Conservation (phyloP, 2,329 filamentous ascomycete genomes). For the Ambrosiella cleistominuta region DNA sequence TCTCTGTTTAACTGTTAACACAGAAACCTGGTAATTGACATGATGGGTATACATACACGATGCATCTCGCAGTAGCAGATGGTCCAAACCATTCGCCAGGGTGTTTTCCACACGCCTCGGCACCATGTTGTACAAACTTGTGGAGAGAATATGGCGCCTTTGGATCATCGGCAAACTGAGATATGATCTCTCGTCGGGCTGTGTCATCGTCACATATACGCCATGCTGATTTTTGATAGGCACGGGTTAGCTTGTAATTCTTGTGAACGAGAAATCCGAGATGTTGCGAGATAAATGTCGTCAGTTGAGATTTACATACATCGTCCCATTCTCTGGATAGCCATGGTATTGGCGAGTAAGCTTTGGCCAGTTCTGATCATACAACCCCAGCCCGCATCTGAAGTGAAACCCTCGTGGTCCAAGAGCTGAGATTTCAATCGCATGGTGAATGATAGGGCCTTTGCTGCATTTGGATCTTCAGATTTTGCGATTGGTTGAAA, state of each 20-base stretch:
- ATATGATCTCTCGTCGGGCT: conserved; percentile 54
- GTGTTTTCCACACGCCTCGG: conserved; percentile 74
- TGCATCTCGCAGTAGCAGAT: conserved; percentile 86
- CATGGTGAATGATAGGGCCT: conserved; percentile 65
- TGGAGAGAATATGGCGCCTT: conserved; percentile 86
- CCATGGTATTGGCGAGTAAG: conserved; percentile 70
- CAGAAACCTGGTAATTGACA: not conserved
- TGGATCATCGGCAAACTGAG: conserved; percentile 73
- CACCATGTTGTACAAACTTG: conserved; percentile 78
- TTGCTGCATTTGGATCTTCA: conserved; percentile 49
- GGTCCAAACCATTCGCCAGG: conserved; percentile 98
- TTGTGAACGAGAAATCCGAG: not conserved
- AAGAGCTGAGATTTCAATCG: conserved; percentile 64
- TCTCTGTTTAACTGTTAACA: conserved; percentile 34
- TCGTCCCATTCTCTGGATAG: conserved; percentile 57
- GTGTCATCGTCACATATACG: conserved; percentile 39
- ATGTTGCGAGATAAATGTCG: not conserved
- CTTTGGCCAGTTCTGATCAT: conserved; percentile 97
- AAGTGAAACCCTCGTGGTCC: conserved; percentile 69
- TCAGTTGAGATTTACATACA: conserved; percentile 30
- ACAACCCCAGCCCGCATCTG: conserved; percentile 92
- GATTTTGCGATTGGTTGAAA: conserved; percentile 72
- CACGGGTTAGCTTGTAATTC: not conserved
- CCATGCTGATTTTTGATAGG: conserved; percentile 42
- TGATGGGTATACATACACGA: conserved; percentile 49